A percentile compares a stretch with the other conserved stretches of the same genome.
phyloP scores from a whole-genome alignment of 306 rosid genomes.

The Prunus mira region DNA sequence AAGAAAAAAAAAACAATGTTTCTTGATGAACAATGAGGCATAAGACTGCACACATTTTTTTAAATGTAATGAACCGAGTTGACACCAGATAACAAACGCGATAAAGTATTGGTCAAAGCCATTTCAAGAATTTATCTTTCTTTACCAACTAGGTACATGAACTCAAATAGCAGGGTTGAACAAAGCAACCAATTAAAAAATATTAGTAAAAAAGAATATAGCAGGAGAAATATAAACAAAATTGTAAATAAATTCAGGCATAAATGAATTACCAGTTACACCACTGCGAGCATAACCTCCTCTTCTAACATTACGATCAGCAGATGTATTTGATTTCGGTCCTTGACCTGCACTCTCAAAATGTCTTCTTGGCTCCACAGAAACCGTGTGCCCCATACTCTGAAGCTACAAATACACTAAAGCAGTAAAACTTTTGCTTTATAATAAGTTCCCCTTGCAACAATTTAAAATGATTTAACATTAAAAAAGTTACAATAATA shows the following conservation, averaged over 20 bases:
- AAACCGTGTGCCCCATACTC: constrained; percentile 45
- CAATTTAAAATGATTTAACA: neutral
- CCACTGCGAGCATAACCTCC: constrained; percentile 55
- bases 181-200: neutral
- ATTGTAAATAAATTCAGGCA: neutral
- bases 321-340: constrained; percentile 38
- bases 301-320: constrained; percentile 63
- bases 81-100: neutral
- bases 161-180: neutral
- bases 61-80: neutral
- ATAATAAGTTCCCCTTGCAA: neutral
- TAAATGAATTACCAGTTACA: constrained; percentile 50
- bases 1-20: neutral
- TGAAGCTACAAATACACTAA: constrained; percentile 42
- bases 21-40: neutral
- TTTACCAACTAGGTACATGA: neutral
- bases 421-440: neutral
- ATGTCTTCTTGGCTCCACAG: constrained; percentile 44
- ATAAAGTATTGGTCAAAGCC: neutral
- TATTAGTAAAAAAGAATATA: neutral
- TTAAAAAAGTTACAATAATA: neutral
- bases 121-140: neutral
- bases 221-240: neutral
- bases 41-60: neutral
- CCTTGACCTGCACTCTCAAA: constrained; percentile 59